Conservation (phyloP, 257 asterid species). For the Salvia miltiorrhiza region DNA sequence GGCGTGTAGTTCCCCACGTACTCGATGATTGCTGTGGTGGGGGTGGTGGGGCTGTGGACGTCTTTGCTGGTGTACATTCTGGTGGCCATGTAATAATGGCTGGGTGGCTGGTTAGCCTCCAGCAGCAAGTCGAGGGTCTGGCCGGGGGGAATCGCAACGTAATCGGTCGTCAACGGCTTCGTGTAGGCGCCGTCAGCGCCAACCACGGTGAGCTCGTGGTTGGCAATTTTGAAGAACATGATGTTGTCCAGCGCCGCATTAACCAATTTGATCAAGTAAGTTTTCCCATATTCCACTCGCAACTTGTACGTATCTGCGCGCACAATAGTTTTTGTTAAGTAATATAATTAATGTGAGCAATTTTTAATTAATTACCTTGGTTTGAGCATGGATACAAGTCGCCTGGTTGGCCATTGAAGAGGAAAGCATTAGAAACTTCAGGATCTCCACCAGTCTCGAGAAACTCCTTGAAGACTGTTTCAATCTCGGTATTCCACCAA, state of each 20-base stretch:
- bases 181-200: too few species aligned
- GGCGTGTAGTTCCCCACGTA: constrained; percentile 22
- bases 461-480: constrained; percentile 35
- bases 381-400: neutral
- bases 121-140: constrained; percentile 58
- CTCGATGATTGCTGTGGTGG: constrained; percentile 36
- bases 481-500: constrained; percentile 40
- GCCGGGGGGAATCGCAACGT: constrained; percentile 52
- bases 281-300: constrained; percentile 39
- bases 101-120: constrained; percentile 36
- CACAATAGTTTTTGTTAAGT: too few species aligned
- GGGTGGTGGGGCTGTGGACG: constrained; percentile 10
- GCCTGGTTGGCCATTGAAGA: constrained; percentile 58
- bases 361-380: too few species aligned
- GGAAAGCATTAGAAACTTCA: constrained; percentile 40
- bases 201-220: too few species aligned
- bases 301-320: constrained; percentile 44
- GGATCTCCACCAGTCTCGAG: constrained; percentile 36
- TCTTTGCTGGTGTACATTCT: constrained; percentile 20
- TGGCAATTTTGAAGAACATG: neutral
- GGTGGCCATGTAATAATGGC: constrained; percentile 55
- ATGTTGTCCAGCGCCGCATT: constrained; percentile 62
- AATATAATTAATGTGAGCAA: too few species aligned
- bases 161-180: constrained; percentile 10
- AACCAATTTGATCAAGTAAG: constrained; percentile 45